Evolutionary conservation across 768 basidiomycete genomes (phyloP).

Genomic region (Amanita exitialis): DNA sequence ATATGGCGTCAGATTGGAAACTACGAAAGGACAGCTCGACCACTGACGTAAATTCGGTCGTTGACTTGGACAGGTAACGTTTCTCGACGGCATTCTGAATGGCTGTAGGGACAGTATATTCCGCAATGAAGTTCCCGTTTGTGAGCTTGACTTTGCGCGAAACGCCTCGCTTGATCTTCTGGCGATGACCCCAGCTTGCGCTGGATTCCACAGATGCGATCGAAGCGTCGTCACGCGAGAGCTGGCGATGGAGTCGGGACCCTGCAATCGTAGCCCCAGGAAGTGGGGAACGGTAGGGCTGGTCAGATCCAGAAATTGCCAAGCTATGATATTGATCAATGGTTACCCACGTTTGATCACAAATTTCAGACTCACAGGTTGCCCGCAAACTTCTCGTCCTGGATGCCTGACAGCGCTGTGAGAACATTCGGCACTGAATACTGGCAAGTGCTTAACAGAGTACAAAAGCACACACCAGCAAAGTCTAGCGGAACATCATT

Average conservation of each 20-base stretch:
- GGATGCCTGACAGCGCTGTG: background rate
- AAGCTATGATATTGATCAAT: background rate
- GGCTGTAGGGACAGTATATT: slow-evolving; percentile 81
- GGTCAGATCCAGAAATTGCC: background rate
- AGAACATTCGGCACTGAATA: background rate
- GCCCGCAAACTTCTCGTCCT: background rate
- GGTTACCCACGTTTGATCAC: background rate
- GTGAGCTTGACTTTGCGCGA: slow-evolving; percentile 92
- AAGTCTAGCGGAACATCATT: background rate
- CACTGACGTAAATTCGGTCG: slow-evolving; percentile 86
- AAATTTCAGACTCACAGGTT: background rate
- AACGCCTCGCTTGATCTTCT: slow-evolving; percentile 84
- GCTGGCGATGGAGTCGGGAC: background rate
- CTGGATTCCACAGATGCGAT: background rate
- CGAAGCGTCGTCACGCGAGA: background rate
- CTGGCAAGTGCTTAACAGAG: background rate
- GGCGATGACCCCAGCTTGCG: slow-evolving; percentile 50
- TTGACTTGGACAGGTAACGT: slow-evolving; percentile 60
- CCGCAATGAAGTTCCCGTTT: slow-evolving; percentile 85
- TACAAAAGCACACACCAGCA: background rate
- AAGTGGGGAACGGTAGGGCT: slow-evolving; percentile 2
- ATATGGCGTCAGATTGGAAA: background rate
- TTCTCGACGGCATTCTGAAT: slow-evolving; percentile 75
- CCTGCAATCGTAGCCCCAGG: background rate
- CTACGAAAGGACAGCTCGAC: background rate